These are phyloP conservation scores for Echria macrotheca DNA, from an alignment of 495 filamentous ascomycete species.

Conservation along the genomic window DNA sequence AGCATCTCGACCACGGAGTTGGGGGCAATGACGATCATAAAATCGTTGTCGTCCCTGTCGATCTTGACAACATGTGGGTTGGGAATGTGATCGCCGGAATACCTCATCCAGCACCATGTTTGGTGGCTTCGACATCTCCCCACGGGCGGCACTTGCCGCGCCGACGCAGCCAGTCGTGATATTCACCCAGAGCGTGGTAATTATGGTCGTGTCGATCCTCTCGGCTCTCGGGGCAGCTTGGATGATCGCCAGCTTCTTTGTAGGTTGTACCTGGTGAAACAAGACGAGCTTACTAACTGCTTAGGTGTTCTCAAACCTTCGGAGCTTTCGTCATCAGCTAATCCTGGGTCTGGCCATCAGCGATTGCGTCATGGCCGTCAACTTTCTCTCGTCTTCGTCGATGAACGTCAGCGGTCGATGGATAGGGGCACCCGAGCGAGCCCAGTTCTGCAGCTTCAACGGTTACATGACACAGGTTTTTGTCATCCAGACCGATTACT, in stretches of 20 bases:
- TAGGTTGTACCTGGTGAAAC: constrained; percentile 14
- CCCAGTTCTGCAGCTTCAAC: constrained; percentile 39
- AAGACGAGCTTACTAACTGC: not conserved
- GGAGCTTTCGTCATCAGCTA: constrained; percentile 40
- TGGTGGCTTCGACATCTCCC: constrained; percentile 1
- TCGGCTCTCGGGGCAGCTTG: constrained; percentile 35
- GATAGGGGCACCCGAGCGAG: constrained; percentile 28
- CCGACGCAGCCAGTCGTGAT: constrained; percentile 22
- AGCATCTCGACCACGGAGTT: no score
- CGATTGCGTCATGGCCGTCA: constrained; percentile 39
- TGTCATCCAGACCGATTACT: constrained; percentile 45
- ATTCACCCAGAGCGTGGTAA: constrained; percentile 29
- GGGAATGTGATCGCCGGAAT: no score
- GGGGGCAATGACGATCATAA: no score
- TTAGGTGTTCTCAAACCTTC: constrained; percentile 32
- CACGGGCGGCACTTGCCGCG: constrained; percentile 30
- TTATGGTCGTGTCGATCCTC: constrained; percentile 32
- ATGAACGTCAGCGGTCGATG: constrained; percentile 29
- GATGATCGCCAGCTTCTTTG: constrained; percentile 38
- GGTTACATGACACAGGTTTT: constrained; percentile 43
- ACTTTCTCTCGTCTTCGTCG: constrained; percentile 35
- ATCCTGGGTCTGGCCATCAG: constrained; percentile 41
- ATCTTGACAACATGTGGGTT: no score
- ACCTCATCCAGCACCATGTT: not conserved
- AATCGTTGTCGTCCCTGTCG: no score